Base-by-base conservation (phyloP, 495 filamentous ascomycete species). In the Xylaria longipes region DNA sequence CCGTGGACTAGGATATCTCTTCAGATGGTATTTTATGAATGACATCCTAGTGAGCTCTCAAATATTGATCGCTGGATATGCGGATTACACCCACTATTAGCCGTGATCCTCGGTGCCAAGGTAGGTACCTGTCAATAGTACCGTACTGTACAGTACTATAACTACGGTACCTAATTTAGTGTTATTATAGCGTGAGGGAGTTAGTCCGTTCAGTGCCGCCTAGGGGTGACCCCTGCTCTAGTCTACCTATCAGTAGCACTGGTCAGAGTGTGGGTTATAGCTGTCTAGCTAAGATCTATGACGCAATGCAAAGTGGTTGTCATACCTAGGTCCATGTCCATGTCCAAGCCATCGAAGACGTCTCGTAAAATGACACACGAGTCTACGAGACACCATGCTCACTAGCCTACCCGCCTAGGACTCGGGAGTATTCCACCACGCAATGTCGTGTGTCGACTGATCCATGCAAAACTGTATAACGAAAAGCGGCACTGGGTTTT, bases 401-500 rank as follows among this genome's bases (percentile, higher is more conserved):
- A 41, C 57, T 60, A 60, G 57, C 31, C 29, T 66, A 31, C 46
- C 27, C 63, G 14, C 45, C 25, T 33, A 52, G 7, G 22, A 14
- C 45, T 15, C n/a, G 39, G 7, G 22, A 14, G 35, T 22, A 31
- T 65, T 35, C 25, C 29, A 15, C 15, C 6, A 17, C 22, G 45
- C 43, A n/a, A 1, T 22, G 33, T 29, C 63, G 43, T 14, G 22
- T 41, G 46, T 29, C 33, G 1, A 67, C 48, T 31, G 3, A 62
- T 66, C 50, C 61, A 22, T 37, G 25, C 39, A 31, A 66, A 71
- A 25, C 39, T 48, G 35, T 67, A 67, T 67, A 48, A 37, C 45
- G 39, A 29, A 17, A 56, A 54, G 15, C 17, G 25, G 20, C 27
- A 48, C 15, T 46, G 22, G 17, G 4, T 46, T 43, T 60, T 15